These are phyloP conservation scores for Boletus rubropictus DNA, from an alignment of 768 basidiomycete genomes.

Conservation along the genomic window DNA sequence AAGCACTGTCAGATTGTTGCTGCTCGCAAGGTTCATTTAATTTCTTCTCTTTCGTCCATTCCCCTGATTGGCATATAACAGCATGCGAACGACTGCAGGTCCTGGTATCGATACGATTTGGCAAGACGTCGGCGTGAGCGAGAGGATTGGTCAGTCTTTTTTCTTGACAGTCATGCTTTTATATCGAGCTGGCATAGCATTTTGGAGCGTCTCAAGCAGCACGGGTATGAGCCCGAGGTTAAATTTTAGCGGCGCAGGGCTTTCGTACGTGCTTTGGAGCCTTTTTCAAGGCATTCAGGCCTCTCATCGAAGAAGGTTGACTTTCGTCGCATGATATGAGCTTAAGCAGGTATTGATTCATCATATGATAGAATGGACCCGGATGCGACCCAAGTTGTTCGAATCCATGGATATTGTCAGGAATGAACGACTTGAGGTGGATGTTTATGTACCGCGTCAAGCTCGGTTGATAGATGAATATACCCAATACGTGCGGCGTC, in stretches of 20 bases:
- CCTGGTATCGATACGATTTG: not conserved
- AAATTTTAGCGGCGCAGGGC: fast-evolving
- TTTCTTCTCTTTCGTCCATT: not conserved
- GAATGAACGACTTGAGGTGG: not conserved
- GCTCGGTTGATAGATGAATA: not conserved
- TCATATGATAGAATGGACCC: not conserved
- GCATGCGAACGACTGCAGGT: not conserved
- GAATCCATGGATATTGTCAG: not conserved
- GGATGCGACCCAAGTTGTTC: not conserved
- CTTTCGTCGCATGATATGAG: not conserved
- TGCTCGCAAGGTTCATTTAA: not conserved
- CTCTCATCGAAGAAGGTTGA: not conserved
- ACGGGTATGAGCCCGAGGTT: not conserved
- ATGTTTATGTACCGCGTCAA: no score
- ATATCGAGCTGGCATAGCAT: not conserved
- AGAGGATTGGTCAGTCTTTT: not conserved
- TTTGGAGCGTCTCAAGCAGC: not conserved
- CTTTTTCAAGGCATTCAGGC: not conserved
- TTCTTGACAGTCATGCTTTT: not conserved
- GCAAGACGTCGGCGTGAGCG: not conserved
- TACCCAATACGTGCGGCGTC: not conserved
- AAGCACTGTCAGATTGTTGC: not conserved
- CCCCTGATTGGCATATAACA: not conserved
- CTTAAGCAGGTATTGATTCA: not conserved
- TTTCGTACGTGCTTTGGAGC: not conserved